Evolutionary conservation across 2,329 filamentous ascomycete species (phyloP).

Genomic region (Neofusicoccum laricinum): DNA sequence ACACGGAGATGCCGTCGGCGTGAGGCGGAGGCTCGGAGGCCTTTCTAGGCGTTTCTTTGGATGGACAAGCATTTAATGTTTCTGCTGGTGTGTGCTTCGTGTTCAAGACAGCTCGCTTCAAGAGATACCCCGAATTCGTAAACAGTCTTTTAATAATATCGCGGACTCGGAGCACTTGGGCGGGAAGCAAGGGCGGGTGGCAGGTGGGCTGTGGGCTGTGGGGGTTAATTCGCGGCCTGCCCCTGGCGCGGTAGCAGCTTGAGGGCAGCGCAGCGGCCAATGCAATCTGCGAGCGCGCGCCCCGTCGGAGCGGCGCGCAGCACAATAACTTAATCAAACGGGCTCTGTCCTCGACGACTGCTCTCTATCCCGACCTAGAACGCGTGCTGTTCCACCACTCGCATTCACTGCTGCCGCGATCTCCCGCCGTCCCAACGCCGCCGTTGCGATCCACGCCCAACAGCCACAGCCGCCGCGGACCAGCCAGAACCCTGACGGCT

Average conservation of each 20-base stretch:
- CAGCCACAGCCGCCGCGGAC: slow-evolving; percentile 8
- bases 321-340: slow-evolving; percentile 15
- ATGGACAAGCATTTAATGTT: slow-evolving; percentile 9
- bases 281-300: slow-evolving; percentile 9
- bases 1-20: slow-evolving; percentile 19
- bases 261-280: slow-evolving; percentile 13
- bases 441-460: background rate
- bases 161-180: background rate
- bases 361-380: background rate
- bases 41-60: slow-evolving; percentile 5
- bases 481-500: background rate
- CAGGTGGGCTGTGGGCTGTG: background rate
- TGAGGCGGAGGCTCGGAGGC: background rate
- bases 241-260: slow-evolving; percentile 8
- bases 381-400: background rate
- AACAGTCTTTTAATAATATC: slow-evolving; percentile 11
- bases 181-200: slow-evolving; percentile 10
- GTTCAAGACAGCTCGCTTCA: slow-evolving; percentile 8
- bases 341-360: slow-evolving; percentile 2
- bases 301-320: background rate
- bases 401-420: background rate
- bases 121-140: slow-evolving; percentile 12
- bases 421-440: background rate
- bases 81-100: background rate
- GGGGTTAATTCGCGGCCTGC: slow-evolving; percentile 10